A percentile compares a stretch with the other conserved stretches of the same genome.
Evolutionary conservation across 495 filamentous ascomycete genomes (phyloP).

Genomic region (Daldinia grandis): DNA sequence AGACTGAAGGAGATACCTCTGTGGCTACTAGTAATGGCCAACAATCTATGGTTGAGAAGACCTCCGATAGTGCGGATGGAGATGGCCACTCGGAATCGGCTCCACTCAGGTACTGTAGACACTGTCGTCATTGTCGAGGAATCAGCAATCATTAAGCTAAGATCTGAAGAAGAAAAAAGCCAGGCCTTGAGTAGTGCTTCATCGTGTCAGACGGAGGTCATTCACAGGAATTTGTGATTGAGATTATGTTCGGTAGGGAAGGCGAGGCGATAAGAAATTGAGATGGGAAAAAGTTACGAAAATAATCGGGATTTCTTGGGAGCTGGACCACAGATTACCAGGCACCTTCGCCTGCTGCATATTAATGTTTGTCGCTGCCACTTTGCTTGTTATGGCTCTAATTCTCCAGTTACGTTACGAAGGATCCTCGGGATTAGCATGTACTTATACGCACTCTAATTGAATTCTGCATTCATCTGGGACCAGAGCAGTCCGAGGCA

Average conservation of each 20-base stretch:
- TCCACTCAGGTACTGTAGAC: not conserved
- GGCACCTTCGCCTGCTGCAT: slow-evolving; percentile 10
- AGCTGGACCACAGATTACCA: slow-evolving; percentile 29
- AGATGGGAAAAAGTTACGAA: not conserved
- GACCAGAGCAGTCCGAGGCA: not conserved
- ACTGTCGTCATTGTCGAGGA: not conserved
- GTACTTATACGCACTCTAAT: not conserved
- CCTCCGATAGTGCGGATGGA: not conserved
- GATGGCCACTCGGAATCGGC: not conserved
- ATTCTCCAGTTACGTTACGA: slow-evolving; percentile 21
- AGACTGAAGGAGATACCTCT: not conserved
- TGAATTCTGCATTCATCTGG: not conserved
- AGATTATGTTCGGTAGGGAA: slow-evolving; percentile 6
- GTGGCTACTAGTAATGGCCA: not conserved
- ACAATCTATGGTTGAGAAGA: not conserved
- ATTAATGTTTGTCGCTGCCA: slow-evolving; percentile 22
- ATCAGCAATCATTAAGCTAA: not conserved
- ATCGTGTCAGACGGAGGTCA: not conserved
- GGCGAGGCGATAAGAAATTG: not conserved
- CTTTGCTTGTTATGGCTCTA: slow-evolving; percentile 17
- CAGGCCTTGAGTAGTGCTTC: too few relatives aligned
- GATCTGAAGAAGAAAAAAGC: not conserved
- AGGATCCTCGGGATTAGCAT: slow-evolving; percentile 12
- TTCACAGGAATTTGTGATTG: not conserved
- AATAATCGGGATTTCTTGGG: slow-evolving; percentile 38